Base-by-base conservation (phyloP, 1,284 basidiomycete species). In the Sporisorium scitamineum region DNA sequence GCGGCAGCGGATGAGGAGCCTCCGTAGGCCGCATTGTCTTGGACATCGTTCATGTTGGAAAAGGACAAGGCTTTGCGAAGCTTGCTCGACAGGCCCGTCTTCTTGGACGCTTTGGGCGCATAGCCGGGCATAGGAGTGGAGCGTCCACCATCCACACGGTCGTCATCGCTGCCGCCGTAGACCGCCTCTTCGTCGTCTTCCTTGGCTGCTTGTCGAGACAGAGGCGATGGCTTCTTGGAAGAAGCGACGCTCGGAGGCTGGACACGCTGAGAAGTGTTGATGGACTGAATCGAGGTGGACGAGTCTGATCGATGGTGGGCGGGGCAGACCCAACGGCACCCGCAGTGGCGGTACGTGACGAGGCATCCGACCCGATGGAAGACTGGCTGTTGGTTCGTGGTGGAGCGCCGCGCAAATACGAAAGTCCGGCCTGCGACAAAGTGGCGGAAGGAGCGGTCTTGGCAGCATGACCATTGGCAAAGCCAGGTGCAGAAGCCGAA, bases 1-100 rank as follows among this genome's bases (percentile, higher is more conserved):
- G n/a, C 60, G 3, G 60, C 58, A 11, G 68, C 58, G 29, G 57
- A 53, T 0, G 58, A 57, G 1, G 55, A 47, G 45, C 54, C 29
- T 5, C 27, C 45, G 22, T 65, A 41, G 10, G 59, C 50, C 6
- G 47, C 39, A 11, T 57, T 54, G 11, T 71, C 58, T 37, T 71
- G 71, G 22, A 80, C 68, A 26, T 81, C 80, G 50, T 70, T 70
- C 69, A 81, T 70, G 45, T 73, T 80, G 51, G 75, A 78, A 47
- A 83, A 76, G 26, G 80, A 80, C 22, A 83, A 57, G 3, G 81
- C 80, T 45, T 82, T 83, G 37, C 78, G 73, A 2, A 83, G 79
- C 63, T 79, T 80, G 71, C 72, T 72, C 26, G 76, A 75, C 14
- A 80, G 61, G 26, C 80, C 79, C 11, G 77, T 79, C 68, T 83